These are phyloP conservation scores for Colletotrichum higginsianum DNA, from an alignment of 2,329 filamentous ascomycete genomes.

Conservation along the genomic window DNA sequence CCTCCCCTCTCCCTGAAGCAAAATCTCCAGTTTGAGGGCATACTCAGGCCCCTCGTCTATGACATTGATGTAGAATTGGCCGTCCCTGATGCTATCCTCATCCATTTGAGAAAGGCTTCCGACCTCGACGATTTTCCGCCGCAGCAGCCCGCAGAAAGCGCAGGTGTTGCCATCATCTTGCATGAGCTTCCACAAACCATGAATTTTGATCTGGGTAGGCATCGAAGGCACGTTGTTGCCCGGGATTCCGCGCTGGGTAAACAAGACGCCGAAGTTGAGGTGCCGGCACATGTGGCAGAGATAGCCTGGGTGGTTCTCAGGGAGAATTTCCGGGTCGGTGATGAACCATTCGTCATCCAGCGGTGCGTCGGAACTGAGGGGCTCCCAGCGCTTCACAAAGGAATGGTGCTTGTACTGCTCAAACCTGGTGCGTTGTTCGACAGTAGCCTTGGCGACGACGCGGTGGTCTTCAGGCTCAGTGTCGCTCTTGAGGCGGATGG, in stretches of 20 bases:
- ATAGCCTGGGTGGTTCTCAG: neutral
- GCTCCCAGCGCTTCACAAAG: neutral
- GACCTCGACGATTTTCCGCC: neutral
- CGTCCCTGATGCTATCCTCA: neutral
- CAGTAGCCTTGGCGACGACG: neutral
- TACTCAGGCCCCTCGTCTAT: neutral
- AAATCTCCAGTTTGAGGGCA: neutral
- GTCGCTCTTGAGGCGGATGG: neutral
- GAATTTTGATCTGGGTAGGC: neutral
- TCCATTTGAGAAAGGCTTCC: neutral
- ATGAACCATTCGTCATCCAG: neutral
- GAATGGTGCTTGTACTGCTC: neutral
- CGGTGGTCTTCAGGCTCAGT: neutral
- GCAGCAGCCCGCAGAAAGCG: neutral
- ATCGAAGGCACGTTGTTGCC: neutral
- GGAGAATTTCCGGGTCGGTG: neutral
- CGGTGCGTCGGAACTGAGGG: neutral
- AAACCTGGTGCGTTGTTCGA: no score
- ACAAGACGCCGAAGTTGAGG: neutral
- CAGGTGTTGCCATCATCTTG: neutral
- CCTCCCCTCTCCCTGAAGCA: neutral
- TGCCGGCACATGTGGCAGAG: slow-evolving; percentile 6
- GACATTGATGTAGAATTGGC: neutral
- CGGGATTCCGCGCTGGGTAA: neutral
- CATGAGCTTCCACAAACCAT: neutral